Base-by-base conservation (phyloP, 148 eudicot species). In the Silene uniflora region DNA sequence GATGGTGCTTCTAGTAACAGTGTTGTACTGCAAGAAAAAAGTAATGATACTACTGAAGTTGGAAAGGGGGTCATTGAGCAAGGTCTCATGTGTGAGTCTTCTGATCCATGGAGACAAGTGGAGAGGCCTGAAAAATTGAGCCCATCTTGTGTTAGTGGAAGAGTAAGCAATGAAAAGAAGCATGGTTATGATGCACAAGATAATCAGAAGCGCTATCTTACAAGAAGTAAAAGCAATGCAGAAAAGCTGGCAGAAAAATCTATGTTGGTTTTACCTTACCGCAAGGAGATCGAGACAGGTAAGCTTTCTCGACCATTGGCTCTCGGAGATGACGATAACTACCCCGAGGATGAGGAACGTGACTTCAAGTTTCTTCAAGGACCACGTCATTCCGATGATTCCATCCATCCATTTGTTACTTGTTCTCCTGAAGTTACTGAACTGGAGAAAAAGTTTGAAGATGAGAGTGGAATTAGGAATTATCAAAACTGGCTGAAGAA, bases 61-160 rank as follows among this genome's bases (percentile, higher is more conserved):
- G 80, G 58, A 47, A 70, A 23, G n/a, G 82, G 67, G 13, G 69
- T 81, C 52, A 21, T 86, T 73, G 91, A 85, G 60, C 81, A 73
- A 67, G 87, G 85, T 69, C 82, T 86, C 72, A 85, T 84, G 83
- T 82, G 87, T 78, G 84, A 80, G 21, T 74, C 80, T 62, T 62
- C 79, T 74, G 65, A 76, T 78, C 85, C 86, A 23, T 73, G 71
- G 77, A 81, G 61, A 78, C 64, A 67, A 70, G 78, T 17, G 18
- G 80, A 79, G 79, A 47, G 64, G 55, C 55, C 32, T 32, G 71
- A 21, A 29, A 76, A 78, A 22, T 67, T 71, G 35, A 74, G 35
- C 32, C 67, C 71, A 42, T 75, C 79, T 18, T 61, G 14, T 52
- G 56, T 7, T 52, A 52, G 56, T 16, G 17, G 18, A 52, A 52